A percentile compares a stretch with the other conserved stretches of the same genome.
phyloP scores from a whole-genome alignment of 352 stramenopile genomes.

The Phytophthora aleatoria region DNA sequence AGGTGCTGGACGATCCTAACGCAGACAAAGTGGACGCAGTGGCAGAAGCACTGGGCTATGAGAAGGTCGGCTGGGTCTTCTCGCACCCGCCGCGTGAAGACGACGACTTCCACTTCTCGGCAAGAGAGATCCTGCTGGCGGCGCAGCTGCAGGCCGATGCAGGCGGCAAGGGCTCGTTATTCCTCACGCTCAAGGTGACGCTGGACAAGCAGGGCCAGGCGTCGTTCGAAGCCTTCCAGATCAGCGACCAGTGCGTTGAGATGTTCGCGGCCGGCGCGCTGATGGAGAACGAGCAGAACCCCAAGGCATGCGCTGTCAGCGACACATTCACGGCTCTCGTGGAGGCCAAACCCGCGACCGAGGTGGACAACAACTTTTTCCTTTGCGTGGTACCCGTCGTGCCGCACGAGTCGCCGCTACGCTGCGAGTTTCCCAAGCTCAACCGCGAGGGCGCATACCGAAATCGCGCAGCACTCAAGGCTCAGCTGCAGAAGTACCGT shows the following conservation, averaged over 20 bases:
- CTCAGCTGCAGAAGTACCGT: constrained; percentile 84
- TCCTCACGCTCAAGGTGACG: constrained; percentile 96
- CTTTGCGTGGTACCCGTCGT: constrained; percentile 96
- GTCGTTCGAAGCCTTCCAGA: constrained; percentile 96
- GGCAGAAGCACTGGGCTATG: constrained; percentile 84
- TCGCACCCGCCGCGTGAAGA: constrained; percentile 95
- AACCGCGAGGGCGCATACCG: constrained; percentile 90
- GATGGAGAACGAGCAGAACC: constrained; percentile 88
- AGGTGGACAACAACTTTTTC: constrained; percentile 96
- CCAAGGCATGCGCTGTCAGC: constrained; percentile 91
- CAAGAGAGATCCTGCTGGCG: constrained; percentile 91
- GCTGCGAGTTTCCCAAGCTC: constrained; percentile 93
- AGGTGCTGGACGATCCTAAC: constrained; percentile 92
- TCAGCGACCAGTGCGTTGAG: constrained; percentile 97
- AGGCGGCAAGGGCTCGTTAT: constrained; percentile 93
- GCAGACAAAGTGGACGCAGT: constrained; percentile 86
- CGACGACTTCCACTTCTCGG: constrained; percentile 94
- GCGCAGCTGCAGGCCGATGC: constrained; percentile 96
- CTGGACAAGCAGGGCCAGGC: constrained; percentile 93
- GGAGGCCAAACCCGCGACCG: constrained; percentile 91
- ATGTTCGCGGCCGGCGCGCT: constrained; percentile 97
- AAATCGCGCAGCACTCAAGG: constrained; percentile 92
- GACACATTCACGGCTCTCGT: constrained; percentile 98
- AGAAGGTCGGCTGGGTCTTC: constrained; percentile 98
- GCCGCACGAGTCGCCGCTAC: constrained; percentile 93